Evolutionary conservation across 768 basidiomycete species (phyloP).

Genomic region (Tylopilus intermedius): DNA sequence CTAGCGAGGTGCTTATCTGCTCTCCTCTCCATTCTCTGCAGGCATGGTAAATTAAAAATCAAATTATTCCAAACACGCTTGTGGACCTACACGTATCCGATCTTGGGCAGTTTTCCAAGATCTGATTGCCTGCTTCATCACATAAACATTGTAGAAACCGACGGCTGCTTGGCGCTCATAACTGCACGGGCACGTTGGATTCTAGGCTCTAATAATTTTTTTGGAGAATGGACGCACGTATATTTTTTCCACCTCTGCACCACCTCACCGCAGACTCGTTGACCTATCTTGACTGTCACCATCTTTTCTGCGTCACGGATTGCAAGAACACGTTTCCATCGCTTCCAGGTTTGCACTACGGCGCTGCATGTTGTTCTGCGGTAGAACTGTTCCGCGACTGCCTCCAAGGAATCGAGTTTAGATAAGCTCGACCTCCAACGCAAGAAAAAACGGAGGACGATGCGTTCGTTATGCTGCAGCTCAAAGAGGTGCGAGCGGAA

Average conservation of each 20-base stretch:
- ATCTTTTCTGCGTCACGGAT: constrained; percentile 42
- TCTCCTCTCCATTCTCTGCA: constrained; percentile 52
- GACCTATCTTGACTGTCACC: constrained; percentile 40
- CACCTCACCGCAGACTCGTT: constrained; percentile 44
- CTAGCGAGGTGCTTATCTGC: constrained; percentile 53
- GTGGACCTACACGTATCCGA: constrained; percentile 44
- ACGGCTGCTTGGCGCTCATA: constrained; percentile 40
- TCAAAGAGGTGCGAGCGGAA: constrained; percentile 49
- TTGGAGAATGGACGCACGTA: constrained; percentile 39
- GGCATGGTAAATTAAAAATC: constrained; percentile 12
- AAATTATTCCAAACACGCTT: background rate
- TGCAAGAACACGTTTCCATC: constrained; percentile 49
- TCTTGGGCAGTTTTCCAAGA: constrained; percentile 54
- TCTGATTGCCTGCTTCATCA: constrained; percentile 44
- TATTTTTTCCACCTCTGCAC: constrained; percentile 56
- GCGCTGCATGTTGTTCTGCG: constrained; percentile 34
- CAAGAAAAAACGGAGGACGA: constrained; percentile 41
- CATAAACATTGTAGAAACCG: constrained; percentile 35
- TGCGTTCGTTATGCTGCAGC: constrained; percentile 43
- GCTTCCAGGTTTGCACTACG: constrained; percentile 45
- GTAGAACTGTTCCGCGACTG: constrained; percentile 46
- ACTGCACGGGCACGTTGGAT: constrained; percentile 31
- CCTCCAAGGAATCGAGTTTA: constrained; percentile 41
- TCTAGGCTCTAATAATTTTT: background rate
- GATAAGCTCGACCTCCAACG: constrained; percentile 51